Base-by-base conservation (phyloP, 2,329 filamentous ascomycete species). In the Eurotiales sp. region DNA sequence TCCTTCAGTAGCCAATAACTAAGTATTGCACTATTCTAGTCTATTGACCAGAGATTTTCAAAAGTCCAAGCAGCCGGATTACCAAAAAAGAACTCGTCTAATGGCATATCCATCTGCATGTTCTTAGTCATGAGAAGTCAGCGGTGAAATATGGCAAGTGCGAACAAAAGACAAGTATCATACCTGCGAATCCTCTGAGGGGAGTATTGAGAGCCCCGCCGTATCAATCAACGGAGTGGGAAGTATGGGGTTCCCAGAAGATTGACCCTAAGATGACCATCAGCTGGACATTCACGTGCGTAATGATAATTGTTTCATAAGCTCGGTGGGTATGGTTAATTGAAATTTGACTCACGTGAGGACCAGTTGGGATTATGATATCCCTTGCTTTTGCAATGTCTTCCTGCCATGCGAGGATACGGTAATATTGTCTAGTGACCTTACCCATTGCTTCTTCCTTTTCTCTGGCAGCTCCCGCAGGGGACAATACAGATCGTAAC, bases 401-500 rank as follows among this genome's bases (percentile, higher is more conserved):
- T 14, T 58, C 58, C 37, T 61, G 59, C 14, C 51, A 52, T 17
- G 53, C 53, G 12, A 58, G 48, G 12, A 59, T 44, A 17, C 56
- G 52, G 41, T 56, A 55, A 17, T 61, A 61, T 23, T 61, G 59
- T 21, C 53, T 55, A 2, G 58, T 52, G 4, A 61, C 55, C 17
- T 37, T 49, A 32, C 51, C 56, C 36, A 58, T 61, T 22, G 59
- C 63, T 47, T 60, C 62, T 47, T 54, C 56, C 46, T 59, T 64
- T 51, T 58, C 56, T 22, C 52, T 52, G 3, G 59, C 54, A 3
- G 56, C 42, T 34, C 59, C 55, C 15, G 30, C 46, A 10, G 61
- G 59, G 8, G 56, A 56, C 15, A 63, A 55, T 12, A 62, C 57
- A 11, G 61, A 62, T 37, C 53, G 52, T 10, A 69, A 58, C 10